phyloP scores from a whole-genome alignment of 2,329 filamentous ascomycete genomes.

The Alternaria longipes region DNA sequence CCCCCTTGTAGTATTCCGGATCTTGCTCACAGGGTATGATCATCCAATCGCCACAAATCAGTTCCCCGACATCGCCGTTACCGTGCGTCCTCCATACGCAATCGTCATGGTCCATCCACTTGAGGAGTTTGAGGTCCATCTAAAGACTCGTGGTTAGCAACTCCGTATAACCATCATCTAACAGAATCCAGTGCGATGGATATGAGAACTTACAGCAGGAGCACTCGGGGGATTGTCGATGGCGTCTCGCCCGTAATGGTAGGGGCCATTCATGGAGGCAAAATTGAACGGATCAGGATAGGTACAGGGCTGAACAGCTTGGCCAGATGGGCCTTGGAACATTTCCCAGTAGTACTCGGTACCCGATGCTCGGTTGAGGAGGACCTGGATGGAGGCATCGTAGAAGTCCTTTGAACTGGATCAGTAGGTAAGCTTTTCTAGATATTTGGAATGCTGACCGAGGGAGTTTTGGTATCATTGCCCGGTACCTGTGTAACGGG shows the following conservation, averaged over 20 bases:
- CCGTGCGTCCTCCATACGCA: not conserved
- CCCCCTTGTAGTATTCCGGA: not conserved
- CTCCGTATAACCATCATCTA: too few species aligned
- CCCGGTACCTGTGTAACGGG: too few species aligned
- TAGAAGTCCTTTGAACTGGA: too few species aligned
- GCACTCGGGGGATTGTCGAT: not conserved
- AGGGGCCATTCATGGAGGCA: too few species aligned
- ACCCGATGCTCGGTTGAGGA: too few species aligned
- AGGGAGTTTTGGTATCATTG: too few species aligned
- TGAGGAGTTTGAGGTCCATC: not conserved
- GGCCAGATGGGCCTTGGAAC: too few species aligned
- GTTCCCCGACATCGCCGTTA: not conserved
- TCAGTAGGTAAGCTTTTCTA: too few species aligned
- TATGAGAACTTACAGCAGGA: not conserved
- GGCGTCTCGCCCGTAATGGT: not conserved
- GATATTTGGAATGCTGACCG: too few species aligned
- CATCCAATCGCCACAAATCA: not conserved
- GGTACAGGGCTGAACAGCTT: too few species aligned
- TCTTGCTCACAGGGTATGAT: not conserved
- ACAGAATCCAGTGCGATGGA: not conserved
- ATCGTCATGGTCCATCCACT: not conserved
- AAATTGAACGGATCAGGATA: too few species aligned
- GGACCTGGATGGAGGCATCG: not conserved
- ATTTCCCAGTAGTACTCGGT: too few species aligned
- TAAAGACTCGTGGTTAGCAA: not conserved